Percentiles rank a stretch among this genome's conserved stretches.
Conservation (phyloP, 2,329 filamentous ascomycete genomes). For the Fusarium goolgardi region DNA sequence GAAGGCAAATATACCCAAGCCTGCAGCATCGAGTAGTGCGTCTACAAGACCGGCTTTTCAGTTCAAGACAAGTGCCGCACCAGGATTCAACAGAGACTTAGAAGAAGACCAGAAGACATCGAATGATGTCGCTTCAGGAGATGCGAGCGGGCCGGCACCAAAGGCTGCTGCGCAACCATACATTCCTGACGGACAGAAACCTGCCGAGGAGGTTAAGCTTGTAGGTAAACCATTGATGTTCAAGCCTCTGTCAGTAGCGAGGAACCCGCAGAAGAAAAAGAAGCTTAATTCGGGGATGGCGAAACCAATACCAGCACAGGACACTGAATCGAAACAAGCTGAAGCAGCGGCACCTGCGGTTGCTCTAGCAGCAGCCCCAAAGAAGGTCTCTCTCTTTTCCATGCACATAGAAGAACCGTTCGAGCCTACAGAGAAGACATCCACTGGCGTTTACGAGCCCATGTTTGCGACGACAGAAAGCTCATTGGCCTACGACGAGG, state of each 20-base stretch:
- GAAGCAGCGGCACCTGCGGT: constrained; percentile 31
- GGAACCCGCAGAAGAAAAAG: constrained; percentile 78
- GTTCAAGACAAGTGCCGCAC: constrained; percentile 84
- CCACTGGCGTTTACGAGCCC: constrained; percentile 60
- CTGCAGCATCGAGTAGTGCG: constrained; percentile 41
- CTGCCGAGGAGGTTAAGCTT: constrained; percentile 73
- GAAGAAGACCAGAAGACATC: constrained; percentile 42
- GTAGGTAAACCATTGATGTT: constrained; percentile 88
- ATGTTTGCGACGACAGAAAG: constrained; percentile 57
- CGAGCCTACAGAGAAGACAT: constrained; percentile 39
- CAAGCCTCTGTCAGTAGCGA: constrained; percentile 84
- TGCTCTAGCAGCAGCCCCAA: constrained; percentile 49
- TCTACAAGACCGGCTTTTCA: constrained; percentile 60
- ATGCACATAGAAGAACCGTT: constrained; percentile 60
- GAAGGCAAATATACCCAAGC: constrained; percentile 55
- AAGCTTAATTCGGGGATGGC: constrained; percentile 48
- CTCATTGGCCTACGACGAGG: constrained; percentile 33
- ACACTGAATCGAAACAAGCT: constrained; percentile 31
- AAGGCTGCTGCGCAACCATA: constrained; percentile 58
- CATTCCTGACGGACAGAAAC: constrained; percentile 67
- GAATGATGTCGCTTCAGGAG: constrained; percentile 34
- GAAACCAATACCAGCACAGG: constrained; percentile 19
- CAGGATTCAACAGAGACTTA: constrained; percentile 78
- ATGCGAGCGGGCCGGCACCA: constrained; percentile 56
- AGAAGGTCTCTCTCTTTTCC: constrained; percentile 77